Base-by-base conservation (phyloP, 2,329 filamentous ascomycete species). In the Claviceps arundinis region DNA sequence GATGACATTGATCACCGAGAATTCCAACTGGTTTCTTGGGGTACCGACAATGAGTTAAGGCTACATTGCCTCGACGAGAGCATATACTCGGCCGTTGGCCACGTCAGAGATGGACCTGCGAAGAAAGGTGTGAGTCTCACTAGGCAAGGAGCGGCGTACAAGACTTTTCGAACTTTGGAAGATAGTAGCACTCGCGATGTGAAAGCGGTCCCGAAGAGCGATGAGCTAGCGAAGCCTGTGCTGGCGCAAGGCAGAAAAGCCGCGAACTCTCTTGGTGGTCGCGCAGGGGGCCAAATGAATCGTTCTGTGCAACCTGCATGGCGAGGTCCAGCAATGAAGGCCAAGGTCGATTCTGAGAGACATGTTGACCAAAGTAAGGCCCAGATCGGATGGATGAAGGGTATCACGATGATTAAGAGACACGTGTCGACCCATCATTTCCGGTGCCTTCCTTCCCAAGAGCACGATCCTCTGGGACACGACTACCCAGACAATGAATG, bases 1-100 rank as follows among this genome's bases (percentile, higher is more conserved):
- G 79, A 88, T 51, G 77, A 78, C n/a, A 69, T 85, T 46, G 90
- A 96, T 60, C 74, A 89, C 56, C 81, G 91, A 59, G 90, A 96
- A 50, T 96, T 95, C 57, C 90, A 96, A 65, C 74, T 96, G 17
- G 87, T 96, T 0, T 90, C 90, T 0, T 96, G 90, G 90, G 89
- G 89, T 26, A 84, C 87, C 48, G 91, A 96, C 64, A 86, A 85
- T 58, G 80, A 89, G 61, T 73, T 96, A 34, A 83, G 86, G 48
- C 73, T 96, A 30, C 87, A 95, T 62, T 82, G 81, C 47, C 77
- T 89, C 19, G 78, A 87, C 42, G 70, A 80, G 1, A 71, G 81
- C 26, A 72, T 82, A 34, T 71, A 93, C 1, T 73, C 79, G 53
- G 73, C 78, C 2, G 84, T 94, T 16, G 88, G 87, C 3, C 86